Evolutionary conservation across 2,329 filamentous ascomycete genomes (phyloP).

Genomic region (Microcyclospora pomicola): DNA sequence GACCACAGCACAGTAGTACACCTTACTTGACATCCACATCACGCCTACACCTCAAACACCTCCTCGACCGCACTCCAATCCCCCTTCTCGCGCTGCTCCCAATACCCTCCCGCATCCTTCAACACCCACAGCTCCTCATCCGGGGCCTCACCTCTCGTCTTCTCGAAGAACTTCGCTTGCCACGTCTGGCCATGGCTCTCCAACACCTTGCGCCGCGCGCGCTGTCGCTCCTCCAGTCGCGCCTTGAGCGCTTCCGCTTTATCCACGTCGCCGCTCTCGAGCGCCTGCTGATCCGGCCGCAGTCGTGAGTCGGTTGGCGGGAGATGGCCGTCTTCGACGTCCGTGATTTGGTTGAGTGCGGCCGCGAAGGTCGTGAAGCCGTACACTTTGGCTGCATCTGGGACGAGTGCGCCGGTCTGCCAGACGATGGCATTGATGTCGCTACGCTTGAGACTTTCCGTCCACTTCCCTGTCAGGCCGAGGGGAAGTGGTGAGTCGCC

Average conservation of each 20-base stretch:
- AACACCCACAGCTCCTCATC: slow-evolving; percentile 43
- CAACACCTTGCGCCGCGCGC: slow-evolving; percentile 56
- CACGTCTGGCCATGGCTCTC: slow-evolving; percentile 62
- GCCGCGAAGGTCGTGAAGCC: slow-evolving; percentile 82
- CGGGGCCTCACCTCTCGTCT: slow-evolving; percentile 31
- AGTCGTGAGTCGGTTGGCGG: slow-evolving; percentile 73
- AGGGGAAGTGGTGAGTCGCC: slow-evolving; percentile 51
- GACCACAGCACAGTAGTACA: too few relatives aligned
- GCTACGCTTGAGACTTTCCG: slow-evolving; percentile 52
- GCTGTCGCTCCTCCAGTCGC: slow-evolving; percentile 72
- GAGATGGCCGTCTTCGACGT: slow-evolving; percentile 58
- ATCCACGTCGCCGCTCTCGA: slow-evolving; percentile 71
- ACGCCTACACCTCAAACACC: slow-evolving; percentile 33
- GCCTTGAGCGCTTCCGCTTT: slow-evolving; percentile 73
- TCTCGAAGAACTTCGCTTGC: slow-evolving; percentile 73
- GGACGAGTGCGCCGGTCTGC: slow-evolving; percentile 63
- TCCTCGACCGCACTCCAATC: slow-evolving; percentile 48
- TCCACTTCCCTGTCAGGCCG: slow-evolving; percentile 75
- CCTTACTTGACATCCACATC: too few relatives aligned
- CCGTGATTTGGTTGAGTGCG: slow-evolving; percentile 72
- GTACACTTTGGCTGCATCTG: slow-evolving; percentile 66
- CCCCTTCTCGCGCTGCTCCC: slow-evolving; percentile 65
- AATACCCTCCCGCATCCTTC: slow-evolving; percentile 75
- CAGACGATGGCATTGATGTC: slow-evolving; percentile 57
- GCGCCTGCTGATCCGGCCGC: slow-evolving; percentile 73